phyloP scores from a whole-genome alignment of 495 filamentous ascomycete species.

The Umbilicaria muhlenbergii region DNA sequence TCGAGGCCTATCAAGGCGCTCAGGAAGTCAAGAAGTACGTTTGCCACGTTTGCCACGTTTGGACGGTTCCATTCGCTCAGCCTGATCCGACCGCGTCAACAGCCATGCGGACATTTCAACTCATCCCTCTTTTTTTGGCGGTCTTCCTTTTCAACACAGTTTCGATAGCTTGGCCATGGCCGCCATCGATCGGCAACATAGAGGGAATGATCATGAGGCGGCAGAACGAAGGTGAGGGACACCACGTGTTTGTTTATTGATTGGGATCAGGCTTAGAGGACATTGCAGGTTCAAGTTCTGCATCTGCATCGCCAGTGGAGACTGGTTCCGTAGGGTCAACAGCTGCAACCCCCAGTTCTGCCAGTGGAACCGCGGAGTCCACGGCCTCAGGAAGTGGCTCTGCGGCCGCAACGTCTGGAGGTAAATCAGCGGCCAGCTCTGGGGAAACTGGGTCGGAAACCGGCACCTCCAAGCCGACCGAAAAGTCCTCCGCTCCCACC shows the following conservation, averaged over 20 bases:
- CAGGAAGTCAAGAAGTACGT: no score
- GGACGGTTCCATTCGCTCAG: neutral
- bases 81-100: conserved; percentile 2
- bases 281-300: neutral
- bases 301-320: neutral
- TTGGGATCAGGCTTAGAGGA: neutral
- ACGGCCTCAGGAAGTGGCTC: conserved; percentile 1
- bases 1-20: no score
- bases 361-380: conserved; percentile 3
- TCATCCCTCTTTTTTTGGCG: conserved; percentile 5
- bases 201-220: conserved; percentile 12
- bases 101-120: neutral
- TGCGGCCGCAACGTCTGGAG: conserved; percentile 9
- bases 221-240: conserved; percentile 5
- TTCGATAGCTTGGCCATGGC: conserved; percentile 36
- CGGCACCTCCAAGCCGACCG: conserved; percentile 11
- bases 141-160: conserved; percentile 31
- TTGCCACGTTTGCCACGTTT: no score
- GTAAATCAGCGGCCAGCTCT: conserved; percentile 8
- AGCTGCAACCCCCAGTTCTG: conserved; percentile 4
- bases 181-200: conserved; percentile 12
- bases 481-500: conserved; percentile 26
- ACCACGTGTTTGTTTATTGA: neutral
- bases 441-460: conserved; percentile 12
- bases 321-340: neutral